Conservation (phyloP, 2,329 filamentous ascomycete genomes). For the Neopestalotiopsis rosae region DNA sequence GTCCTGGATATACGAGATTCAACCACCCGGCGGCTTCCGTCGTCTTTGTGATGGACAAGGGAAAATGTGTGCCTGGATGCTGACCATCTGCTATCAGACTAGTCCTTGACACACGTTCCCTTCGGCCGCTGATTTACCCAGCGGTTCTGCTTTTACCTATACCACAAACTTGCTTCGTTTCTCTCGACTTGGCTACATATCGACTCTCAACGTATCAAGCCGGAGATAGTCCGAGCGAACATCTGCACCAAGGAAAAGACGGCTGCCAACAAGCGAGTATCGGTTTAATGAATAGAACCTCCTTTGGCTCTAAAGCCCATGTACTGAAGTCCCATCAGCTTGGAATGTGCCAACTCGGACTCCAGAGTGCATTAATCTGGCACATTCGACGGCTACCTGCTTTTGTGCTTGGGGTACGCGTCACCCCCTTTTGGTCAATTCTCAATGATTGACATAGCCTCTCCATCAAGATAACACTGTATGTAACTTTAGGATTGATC, state of each 20-base stretch:
- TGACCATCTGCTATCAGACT: too few species aligned
- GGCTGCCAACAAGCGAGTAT: background rate
- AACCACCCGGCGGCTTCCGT: too few species aligned
- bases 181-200: background rate
- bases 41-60: too few species aligned
- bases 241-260: background rate
- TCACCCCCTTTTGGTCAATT: background rate
- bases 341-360: background rate
- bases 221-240: background rate
- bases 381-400: background rate
- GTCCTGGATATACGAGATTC: too few species aligned
- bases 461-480: background rate
- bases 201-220: too few species aligned
- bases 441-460: background rate
- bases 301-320: background rate
- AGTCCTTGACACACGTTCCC: too few species aligned
- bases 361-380: background rate
- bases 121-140: background rate
- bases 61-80: too few species aligned
- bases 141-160: background rate
- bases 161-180: background rate
- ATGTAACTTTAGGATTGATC: background rate
- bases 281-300: background rate
- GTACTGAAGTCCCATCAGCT: background rate
- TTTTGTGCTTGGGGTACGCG: background rate